Evolutionary conservation across 345 rosid species (phyloP).

Genomic region (Pugionium cornutum): DNA sequence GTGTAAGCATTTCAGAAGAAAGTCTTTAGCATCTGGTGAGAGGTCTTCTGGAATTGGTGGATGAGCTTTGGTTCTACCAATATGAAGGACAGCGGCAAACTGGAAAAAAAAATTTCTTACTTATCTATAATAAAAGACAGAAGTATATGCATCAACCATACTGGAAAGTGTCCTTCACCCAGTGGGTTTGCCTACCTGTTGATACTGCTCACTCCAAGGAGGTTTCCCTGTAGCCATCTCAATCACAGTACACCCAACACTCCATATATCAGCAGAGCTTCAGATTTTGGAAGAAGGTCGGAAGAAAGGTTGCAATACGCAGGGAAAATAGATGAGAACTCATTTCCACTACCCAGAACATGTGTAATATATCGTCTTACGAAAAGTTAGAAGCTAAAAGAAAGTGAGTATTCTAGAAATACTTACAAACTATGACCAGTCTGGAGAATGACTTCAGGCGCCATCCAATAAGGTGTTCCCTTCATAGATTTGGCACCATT

Average conservation of each 20-base stretch:
- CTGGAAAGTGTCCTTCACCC: constrained; percentile 22
- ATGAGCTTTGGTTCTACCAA: constrained; percentile 92
- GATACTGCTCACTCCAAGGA: constrained; percentile 96
- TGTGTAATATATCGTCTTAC: constrained; percentile 16
- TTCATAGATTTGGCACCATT: constrained; percentile 92
- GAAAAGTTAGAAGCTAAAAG: neutral
- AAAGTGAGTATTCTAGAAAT: constrained; percentile 11
- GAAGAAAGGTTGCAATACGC: constrained; percentile 17
- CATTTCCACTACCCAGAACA: constrained; percentile 13
- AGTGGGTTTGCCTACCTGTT: constrained; percentile 60
- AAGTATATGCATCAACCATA: constrained; percentile 4
- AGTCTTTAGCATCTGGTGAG: constrained; percentile 78
- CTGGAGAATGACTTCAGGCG: constrained; percentile 95
- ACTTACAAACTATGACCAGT: constrained; percentile 94
- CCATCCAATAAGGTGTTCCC: constrained; percentile 96
- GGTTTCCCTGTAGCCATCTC: constrained; percentile 99
- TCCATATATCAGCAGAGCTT: constrained; percentile 98
- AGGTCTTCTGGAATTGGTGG: constrained; percentile 95
- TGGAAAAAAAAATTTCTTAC: constrained; percentile 41
- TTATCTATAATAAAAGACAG: constrained; percentile 17
- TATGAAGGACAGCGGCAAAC: constrained; percentile 94
- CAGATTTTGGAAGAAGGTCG: constrained; percentile 34
- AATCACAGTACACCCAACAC: constrained; percentile 94
- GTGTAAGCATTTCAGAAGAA: constrained; percentile 78
- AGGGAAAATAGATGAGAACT: neutral